Base-by-base conservation (phyloP, 371 early-diverging fungal species). In the Apophysomyces trapeziformis region DNA sequence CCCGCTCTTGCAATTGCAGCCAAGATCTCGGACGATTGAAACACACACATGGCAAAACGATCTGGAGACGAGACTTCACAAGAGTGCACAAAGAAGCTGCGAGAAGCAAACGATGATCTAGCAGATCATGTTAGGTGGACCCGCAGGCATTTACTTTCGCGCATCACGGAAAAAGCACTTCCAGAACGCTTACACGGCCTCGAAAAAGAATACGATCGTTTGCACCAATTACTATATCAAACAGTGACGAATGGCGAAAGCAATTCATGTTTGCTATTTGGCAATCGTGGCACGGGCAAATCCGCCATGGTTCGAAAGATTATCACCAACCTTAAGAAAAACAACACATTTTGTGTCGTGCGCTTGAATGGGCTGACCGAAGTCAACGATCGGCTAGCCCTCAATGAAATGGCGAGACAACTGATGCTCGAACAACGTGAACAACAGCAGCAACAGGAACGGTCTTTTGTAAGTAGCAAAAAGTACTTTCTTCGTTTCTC, bases 351-450 rank as follows among this genome's bases (percentile, higher is more conserved):
- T 71, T 77, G 86, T 58, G 72, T 86, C 4, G 86, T 97, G 5
- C 78, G 85, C 18, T 84, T 98, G 13, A 90, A 89, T 69, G 98
- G 97, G 0, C 73, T 90, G 21, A 83, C 93, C 2, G 94, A 95
- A 60, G 89, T 92, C 4, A 92, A 87, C 32, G 97, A 96, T 75
- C 79, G 87, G 26, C 66, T 90, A 18, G 95, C 96, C 0, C 69
- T 96, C 39, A 86, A 85, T 59, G 93, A 93, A 58, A 95, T 98
- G 67, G 85, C 91, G 7, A 81, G 90, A 7, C 95, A 95, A 66
- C 79, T 98, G 12, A 72, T 80, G 0, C 64, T 70, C 61, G 77
- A 75, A 68, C 79, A 72, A 47, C 35, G 26, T 21, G 44, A 65
- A 14, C 59, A 65, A 56, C 67, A 67, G 8, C 67, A 66, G 16